A percentile compares a stretch with the other conserved stretches of the same genome.
phyloP scores from a whole-genome alignment of 129 eudicot genomes.

The Flaveria robusta region DNA sequence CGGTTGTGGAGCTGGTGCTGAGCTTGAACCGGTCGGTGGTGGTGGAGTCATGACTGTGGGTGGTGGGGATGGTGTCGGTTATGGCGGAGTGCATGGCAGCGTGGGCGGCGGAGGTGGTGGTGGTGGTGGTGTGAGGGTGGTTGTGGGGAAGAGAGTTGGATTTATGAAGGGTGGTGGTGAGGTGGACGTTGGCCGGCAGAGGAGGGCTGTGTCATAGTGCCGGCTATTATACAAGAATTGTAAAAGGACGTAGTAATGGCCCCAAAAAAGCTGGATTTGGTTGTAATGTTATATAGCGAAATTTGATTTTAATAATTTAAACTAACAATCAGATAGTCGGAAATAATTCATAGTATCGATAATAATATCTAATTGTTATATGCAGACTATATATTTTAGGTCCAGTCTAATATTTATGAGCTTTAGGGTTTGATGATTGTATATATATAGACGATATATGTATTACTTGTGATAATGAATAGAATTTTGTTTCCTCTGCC shows the following conservation, averaged over 20 bases:
- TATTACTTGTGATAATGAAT: too few species aligned
- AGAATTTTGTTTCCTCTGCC: too few species aligned
- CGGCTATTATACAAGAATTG: conserved; percentile 34
- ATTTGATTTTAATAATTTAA: too few species aligned
- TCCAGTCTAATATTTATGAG: too few species aligned
- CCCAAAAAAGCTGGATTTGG: conserved; percentile 32
- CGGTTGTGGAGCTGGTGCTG: conserved; percentile 45
- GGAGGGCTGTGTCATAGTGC: conserved; percentile 32
- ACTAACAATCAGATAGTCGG: too few species aligned
- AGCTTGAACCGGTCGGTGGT: conserved; percentile 27
- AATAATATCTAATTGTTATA: too few species aligned
- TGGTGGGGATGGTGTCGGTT: conserved; percentile 25
- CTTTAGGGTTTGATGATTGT: too few species aligned
- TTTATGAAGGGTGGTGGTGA: conserved; percentile 28
- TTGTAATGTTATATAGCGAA: background rate
- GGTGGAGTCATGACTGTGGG: conserved; percentile 36
- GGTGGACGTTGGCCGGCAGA: conserved; percentile 41
- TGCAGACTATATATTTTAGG: too few species aligned
- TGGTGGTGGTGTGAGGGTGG: background rate
- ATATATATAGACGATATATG: too few species aligned
- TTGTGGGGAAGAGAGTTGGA: background rate
- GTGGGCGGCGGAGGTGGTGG: background rate
- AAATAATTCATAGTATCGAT: too few species aligned
- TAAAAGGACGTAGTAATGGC: conserved; percentile 9
- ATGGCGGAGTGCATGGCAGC: conserved; percentile 27